Conservation (phyloP, 345 rosid species). For the Rhodamnia argentea region DNA sequence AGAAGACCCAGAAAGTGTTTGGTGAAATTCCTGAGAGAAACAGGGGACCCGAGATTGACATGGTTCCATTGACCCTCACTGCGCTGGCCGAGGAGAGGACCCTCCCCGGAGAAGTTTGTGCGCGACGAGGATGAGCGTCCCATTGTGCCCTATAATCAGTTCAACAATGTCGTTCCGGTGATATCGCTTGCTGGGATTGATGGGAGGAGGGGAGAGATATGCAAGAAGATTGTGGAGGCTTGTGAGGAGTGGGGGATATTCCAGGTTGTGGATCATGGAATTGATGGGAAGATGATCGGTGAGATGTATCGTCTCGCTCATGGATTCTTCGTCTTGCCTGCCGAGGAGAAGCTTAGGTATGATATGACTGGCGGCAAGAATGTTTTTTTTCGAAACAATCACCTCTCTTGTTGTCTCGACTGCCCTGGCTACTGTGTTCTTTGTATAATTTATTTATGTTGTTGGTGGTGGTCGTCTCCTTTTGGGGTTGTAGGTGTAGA, state of each 20-base stretch:
- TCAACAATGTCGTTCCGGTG: conserved; percentile 72
- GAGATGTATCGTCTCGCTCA: conserved; percentile 51
- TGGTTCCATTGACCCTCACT: conserved; percentile 27
- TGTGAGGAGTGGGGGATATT: conserved; percentile 89
- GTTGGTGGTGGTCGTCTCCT: too few relatives aligned
- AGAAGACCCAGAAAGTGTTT: too few relatives aligned
- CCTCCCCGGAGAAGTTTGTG: conserved; percentile 42
- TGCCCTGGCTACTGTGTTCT: background rate
- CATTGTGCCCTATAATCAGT: conserved; percentile 59
- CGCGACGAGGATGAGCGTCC: conserved; percentile 86
- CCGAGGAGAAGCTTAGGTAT: conserved; percentile 65
- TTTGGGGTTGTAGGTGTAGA: background rate
- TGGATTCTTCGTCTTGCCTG: conserved; percentile 62
- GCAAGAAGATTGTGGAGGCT: conserved; percentile 71
- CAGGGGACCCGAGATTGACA: too few relatives aligned
- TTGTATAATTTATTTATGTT: too few relatives aligned
- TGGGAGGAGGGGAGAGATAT: conserved; percentile 53
- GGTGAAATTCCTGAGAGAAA: too few relatives aligned
- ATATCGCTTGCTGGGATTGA: conserved; percentile 59
- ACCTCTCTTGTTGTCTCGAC: background rate
- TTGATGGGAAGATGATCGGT: conserved; percentile 28
- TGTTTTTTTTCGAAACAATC: conserved; percentile 16
- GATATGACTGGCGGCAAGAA: conserved; percentile 94
- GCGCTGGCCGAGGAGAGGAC: conserved; percentile 49
- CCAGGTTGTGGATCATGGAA: conserved; percentile 78